Conservation (phyloP, 371 early-diverging fungal genomes). For the Mucor indicus region DNA sequence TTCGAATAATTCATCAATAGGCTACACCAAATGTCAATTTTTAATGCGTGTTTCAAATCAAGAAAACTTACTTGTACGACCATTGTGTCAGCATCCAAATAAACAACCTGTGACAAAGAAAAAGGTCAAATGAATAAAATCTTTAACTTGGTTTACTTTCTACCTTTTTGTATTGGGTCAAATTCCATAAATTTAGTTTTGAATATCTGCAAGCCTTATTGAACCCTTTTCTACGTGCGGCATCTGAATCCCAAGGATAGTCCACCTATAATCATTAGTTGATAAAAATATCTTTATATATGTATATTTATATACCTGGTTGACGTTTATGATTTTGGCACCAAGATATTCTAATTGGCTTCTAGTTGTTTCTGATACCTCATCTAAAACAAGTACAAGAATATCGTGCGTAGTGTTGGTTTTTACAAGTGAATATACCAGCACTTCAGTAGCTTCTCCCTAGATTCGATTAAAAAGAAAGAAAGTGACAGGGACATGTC, state of each 20-base stretch:
- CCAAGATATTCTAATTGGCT: slow-evolving; percentile 21
- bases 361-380: slow-evolving; percentile 16
- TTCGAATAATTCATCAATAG: slow-evolving; percentile 32
- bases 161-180: slow-evolving; percentile 34
- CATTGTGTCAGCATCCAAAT: slow-evolving; percentile 39
- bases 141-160: too few relatives aligned
- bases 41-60: not conserved
- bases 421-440: slow-evolving; percentile 27
- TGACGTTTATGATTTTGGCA: slow-evolving; percentile 25
- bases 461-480: not conserved
- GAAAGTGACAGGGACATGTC: not conserved
- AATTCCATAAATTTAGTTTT: slow-evolving; percentile 31
- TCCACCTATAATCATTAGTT: slow-evolving; percentile 10
- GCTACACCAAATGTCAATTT: not conserved
- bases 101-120: slow-evolving; percentile 20
- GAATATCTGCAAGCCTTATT: slow-evolving; percentile 42
- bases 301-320: slow-evolving; percentile 19
- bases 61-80: slow-evolving; percentile 20
- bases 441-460: slow-evolving; percentile 28
- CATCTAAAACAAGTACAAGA: slow-evolving; percentile 28
- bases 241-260: slow-evolving; percentile 32
- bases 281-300: too few relatives aligned
- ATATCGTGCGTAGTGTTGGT: slow-evolving; percentile 26
- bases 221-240: slow-evolving; percentile 26
- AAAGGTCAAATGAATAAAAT: not conserved